Evolutionary conservation across 805 yeast species (phyloP).

Genomic region (Metschnikowia reukaufii): DNA sequence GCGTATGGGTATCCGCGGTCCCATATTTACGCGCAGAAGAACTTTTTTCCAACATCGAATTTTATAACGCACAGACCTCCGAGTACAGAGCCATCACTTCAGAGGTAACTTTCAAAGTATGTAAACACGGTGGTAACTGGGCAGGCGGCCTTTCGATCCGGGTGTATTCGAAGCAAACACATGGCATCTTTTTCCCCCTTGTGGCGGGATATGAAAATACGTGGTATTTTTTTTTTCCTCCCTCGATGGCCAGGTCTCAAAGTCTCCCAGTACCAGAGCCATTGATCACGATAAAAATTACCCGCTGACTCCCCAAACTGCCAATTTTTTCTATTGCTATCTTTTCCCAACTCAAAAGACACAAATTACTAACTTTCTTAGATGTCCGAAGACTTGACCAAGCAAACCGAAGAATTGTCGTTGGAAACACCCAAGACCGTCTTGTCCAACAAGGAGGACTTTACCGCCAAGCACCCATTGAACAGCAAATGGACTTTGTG

Average conservation of each 20-base stretch:
- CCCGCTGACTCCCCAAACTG: too few species aligned
- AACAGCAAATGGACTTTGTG: constrained; percentile 92
- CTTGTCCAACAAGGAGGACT: constrained; percentile 59
- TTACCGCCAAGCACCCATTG: constrained; percentile 83
- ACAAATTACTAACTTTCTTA: constrained; percentile 16
- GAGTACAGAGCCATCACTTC: constrained; percentile 8
- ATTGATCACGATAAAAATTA: too few species aligned
- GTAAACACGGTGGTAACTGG: constrained; percentile 2
- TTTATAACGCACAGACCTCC: constrained; percentile 15
- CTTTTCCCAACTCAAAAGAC: too few species aligned
- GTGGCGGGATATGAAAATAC: too few species aligned
- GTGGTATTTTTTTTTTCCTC: too few species aligned
- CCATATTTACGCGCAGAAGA: constrained; percentile 23
- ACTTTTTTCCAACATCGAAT: constrained; percentile 25
- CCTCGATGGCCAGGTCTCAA: too few species aligned
- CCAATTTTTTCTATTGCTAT: too few species aligned
- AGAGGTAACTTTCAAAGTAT: constrained; percentile 15
- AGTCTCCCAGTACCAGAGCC: too few species aligned
- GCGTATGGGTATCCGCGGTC: constrained; percentile 10
- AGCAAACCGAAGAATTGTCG: constrained; percentile 44
- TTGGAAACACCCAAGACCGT: constrained; percentile 48
- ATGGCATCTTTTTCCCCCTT: too few species aligned
- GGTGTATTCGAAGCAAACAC: too few species aligned
- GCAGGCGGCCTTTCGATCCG: too few species aligned
- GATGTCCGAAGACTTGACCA: constrained; percentile 48